Conservation (phyloP, 345 rosid genomes). For the Cardamine occulta region DNA sequence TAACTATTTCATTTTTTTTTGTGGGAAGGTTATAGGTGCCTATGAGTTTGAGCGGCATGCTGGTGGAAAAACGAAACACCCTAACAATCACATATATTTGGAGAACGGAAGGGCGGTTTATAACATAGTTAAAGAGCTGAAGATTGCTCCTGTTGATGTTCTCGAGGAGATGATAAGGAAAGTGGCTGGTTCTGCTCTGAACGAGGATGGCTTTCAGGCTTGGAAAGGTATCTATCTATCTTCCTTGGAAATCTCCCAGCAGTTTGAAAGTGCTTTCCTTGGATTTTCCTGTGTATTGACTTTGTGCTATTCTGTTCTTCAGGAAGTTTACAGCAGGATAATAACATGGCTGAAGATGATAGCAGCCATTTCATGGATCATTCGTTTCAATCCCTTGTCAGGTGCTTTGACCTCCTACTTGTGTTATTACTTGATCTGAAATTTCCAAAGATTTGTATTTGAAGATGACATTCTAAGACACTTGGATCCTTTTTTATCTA, state of each 20-base stretch:
- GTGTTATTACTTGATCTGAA: conserved; percentile 6
- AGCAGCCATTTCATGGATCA: conserved; percentile 36
- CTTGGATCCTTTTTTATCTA: conserved; percentile 12
- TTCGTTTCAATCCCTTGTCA: conserved; percentile 42
- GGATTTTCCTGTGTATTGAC: conserved; percentile 20
- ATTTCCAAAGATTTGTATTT: neutral
- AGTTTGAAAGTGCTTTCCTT: neutral
- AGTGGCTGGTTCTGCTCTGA: conserved; percentile 74
- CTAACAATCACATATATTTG: conserved; percentile 76
- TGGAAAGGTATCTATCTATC: conserved; percentile 71
- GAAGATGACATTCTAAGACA: neutral
- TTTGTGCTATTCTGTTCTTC: conserved; percentile 32
- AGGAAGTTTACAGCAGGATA: conserved; percentile 55
- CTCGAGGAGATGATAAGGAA: conserved; percentile 66
- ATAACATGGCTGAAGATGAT: conserved; percentile 45
- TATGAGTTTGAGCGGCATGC: conserved; percentile 87
- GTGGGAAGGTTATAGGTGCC: conserved; percentile 71
- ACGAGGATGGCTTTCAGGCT: conserved; percentile 65
- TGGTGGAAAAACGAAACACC: conserved; percentile 80
- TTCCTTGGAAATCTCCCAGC: neutral
- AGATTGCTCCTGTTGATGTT: conserved; percentile 56
- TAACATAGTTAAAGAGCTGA: conserved; percentile 75
- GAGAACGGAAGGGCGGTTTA: conserved; percentile 88
- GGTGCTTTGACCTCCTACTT: conserved; percentile 44
- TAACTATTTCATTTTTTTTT: conserved; percentile 7